Evolutionary conservation across 306 rosid species (phyloP), one percentile per base, ranked within the genome.

Genomic region (Quercus parvula): DNA sequence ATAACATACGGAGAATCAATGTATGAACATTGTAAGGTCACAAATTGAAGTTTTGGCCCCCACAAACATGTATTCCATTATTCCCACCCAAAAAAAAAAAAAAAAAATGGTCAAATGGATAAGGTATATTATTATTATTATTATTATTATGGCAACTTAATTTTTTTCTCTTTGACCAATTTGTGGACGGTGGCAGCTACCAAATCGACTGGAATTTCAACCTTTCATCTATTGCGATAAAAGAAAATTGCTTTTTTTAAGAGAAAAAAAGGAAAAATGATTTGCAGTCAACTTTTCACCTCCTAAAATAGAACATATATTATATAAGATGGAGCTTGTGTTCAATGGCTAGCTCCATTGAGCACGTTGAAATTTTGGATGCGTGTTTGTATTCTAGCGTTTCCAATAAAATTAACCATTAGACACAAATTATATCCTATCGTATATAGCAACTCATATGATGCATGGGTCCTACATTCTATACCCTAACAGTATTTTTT

Each of bases 271-370:
- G 1, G 46, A 12, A 49, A 49, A 49, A 49, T 10, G 1, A 10
- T 49, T 49, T 49, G 54, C 12, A 1, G 54, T 49, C 0, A 1
- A 12, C 4, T 49, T 49, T 49, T 49, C 15, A 10, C 17, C 12
- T 49, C 4, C 54, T 49, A 38, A 38, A 1, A 38, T 38, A 38
- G 11, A 8, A 7, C 11, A 0, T 38, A 38, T 38, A 38, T 38
- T 7, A 38, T 1, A 38, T 38, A 38, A 0, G 0, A 1, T 38
- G 7, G 0, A 0, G 0, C 0, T 24, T 24, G 46, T 38, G 11
- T 2, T 2, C 0, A 7, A 2, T 38, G 11, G 8, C 0, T 7
- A 38, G 3, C 8, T 38, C 2, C 0, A 38, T 0, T 38, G 0
- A 38, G 8, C 2, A 38, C 2, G 2, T 0, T 38, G 8, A 38